Base-by-base conservation (phyloP, 345 rosid genomes). In the Reutealis trisperma region DNA sequence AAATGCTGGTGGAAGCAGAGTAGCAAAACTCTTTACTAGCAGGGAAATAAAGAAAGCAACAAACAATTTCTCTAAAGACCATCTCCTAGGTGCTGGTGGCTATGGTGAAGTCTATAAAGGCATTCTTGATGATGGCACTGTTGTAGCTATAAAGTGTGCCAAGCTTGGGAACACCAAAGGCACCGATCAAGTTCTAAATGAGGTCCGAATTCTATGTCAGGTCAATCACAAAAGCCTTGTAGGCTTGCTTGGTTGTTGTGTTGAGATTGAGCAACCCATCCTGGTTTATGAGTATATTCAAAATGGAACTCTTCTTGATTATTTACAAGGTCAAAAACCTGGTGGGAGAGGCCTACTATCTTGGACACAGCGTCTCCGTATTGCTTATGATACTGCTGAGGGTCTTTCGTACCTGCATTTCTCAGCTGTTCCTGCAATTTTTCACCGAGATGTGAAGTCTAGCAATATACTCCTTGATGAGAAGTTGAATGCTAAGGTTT, bases 1-100 rank as follows among this genome's bases (percentile, higher is more conserved):
- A 1, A 87, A 81, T 32, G 76, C 85, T 5, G 73, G 82, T 4
- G 82, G 84, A 47, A 80, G 84, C 66, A 83, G 61, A 41, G 70
- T 55, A 0, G 85, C 58, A 54, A 54, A 54, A 54, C 58, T 54
- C 6, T 54, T 54, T 5, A 54, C 58, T 4, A 12, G 58, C 58
- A 54, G 58, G 15, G 58, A 54, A 54, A 18, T 54, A 54, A 54
- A 54, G 58, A 54, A 14, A 54, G 58, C 58, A 54, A 15, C 58
- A 54, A 54, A 18, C 19, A 16, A 18, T 18, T 54, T 54, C 19
- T 54, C 58, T 18, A 54, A 54, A 18, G 58, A 54, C n/a, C 58
- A 6, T 18, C 58, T 54, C 6, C 21, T 54, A 54, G 58, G 58
- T 54, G 6, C 58, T 54, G 58, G 58, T 2, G 58, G 58, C n/a